Percentiles rank a stretch among this genome's conserved stretches.
Evolutionary conservation across 78 protist species (phyloP).

Genomic region (Tieghemostelium lacteum): DNA sequence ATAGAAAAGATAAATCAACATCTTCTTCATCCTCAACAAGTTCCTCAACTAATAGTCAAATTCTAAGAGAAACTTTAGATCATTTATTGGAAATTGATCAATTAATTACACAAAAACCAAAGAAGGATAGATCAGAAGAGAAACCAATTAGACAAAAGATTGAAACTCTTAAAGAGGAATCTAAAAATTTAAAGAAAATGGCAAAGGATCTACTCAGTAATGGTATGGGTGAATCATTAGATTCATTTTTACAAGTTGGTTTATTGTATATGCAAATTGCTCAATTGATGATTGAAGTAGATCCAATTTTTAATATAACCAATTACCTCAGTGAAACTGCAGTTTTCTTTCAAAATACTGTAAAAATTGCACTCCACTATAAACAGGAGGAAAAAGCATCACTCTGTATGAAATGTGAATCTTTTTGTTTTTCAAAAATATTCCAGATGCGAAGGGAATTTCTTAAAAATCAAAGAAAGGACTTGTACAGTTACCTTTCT

Average conservation of each 20-base stretch:
- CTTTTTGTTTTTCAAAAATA: slow-evolving; percentile 42
- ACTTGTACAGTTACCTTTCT: not conserved
- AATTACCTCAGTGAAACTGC: slow-evolving; percentile 2
- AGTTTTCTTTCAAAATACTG: slow-evolving; percentile 16
- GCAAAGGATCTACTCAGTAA: slow-evolving; percentile 20
- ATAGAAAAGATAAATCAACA: not conserved
- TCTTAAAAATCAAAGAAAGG: slow-evolving; percentile 18
- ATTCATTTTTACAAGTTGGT: slow-evolving; percentile 56
- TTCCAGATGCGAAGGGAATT: slow-evolving; percentile 15
- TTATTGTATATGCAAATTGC: slow-evolving; percentile 29
- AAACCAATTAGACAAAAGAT: slow-evolving; percentile 26
- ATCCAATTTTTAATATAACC: not conserved
- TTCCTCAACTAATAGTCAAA: not conserved
- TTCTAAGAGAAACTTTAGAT: not conserved
- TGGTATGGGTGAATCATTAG: slow-evolving; percentile 10
- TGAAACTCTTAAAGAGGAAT: slow-evolving; percentile 7
- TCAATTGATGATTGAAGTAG: slow-evolving; percentile 35
- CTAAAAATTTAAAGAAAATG: slow-evolving; percentile 15
- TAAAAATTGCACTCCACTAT: not conserved
- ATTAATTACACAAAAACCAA: slow-evolving; percentile 4
- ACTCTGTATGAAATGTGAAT: slow-evolving; percentile 47
- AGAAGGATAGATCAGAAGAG: slow-evolving; percentile 25
- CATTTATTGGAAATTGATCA: too few relatives aligned
- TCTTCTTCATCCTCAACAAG: not conserved
- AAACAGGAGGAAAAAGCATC: slow-evolving; percentile 33